A percentile compares a stretch with the other conserved stretches of the same genome.
Evolutionary conservation across 331 rosid genomes (phyloP).

Genomic region (Pyracantha coccinea): DNA sequence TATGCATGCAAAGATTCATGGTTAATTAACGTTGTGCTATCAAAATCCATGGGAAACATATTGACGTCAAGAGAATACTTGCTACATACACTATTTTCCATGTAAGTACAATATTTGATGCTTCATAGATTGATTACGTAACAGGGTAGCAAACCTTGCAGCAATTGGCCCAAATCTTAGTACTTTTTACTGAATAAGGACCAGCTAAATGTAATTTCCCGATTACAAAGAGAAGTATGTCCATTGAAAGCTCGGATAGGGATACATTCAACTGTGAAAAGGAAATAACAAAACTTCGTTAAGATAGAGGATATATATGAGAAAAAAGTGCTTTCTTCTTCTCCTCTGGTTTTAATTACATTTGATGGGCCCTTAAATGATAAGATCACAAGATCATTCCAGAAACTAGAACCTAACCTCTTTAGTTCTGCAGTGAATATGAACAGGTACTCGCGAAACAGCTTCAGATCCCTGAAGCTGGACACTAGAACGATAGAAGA

Average conservation of each 20-base stretch:
- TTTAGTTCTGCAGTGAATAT: slow-evolving; percentile 59
- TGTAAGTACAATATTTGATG: not conserved
- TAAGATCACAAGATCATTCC: slow-evolving; percentile 19
- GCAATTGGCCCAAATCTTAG: slow-evolving; percentile 57
- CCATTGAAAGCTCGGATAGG: slow-evolving; percentile 77
- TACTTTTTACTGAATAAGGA: slow-evolving; percentile 69
- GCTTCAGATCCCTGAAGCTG: slow-evolving; percentile 33
- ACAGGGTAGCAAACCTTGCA: slow-evolving; percentile 66
- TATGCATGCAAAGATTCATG: not conserved
- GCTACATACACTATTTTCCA: not conserved
- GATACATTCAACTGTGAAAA: slow-evolving; percentile 59
- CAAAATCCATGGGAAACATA: too few relatives aligned
- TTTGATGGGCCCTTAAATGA: slow-evolving; percentile 5
- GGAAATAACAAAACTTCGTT: slow-evolving; percentile 11
- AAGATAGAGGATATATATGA: slow-evolving; percentile 1
- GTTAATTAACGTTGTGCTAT: too few relatives aligned
- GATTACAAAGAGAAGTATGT: slow-evolving; percentile 67
- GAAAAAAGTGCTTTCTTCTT: not conserved
- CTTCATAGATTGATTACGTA: not conserved
- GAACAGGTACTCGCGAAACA: slow-evolving; percentile 58
- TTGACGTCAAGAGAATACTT: not conserved
- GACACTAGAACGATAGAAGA: slow-evolving; percentile 55
- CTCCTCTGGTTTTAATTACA: not conserved
- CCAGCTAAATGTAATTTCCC: slow-evolving; percentile 79
- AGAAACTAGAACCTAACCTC: slow-evolving; percentile 49